Evolutionary conservation across 177 flowering plant genomes (phyloP).

Genomic region (Tripterygium wilfordii): DNA sequence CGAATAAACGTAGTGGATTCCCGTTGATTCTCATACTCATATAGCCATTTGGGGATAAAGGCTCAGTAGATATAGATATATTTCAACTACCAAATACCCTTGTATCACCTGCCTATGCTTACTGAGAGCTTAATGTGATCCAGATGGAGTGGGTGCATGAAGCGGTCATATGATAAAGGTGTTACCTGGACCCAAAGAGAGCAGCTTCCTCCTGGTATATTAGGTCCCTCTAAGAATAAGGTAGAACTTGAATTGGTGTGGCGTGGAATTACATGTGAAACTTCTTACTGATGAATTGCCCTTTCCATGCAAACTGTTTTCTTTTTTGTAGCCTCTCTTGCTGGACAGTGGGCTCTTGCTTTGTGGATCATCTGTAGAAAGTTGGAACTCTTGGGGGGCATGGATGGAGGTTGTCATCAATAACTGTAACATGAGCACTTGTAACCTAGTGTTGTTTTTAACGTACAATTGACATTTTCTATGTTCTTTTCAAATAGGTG

Average conservation of each 20-base stretch:
- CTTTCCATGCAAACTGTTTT: not conserved
- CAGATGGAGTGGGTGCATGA: conserved; percentile 97
- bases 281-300: not conserved
- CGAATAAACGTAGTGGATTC: too few species aligned
- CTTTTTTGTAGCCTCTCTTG: conserved; percentile 65
- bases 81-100: too few species aligned
- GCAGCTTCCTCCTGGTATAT: conserved; percentile 94
- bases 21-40: too few species aligned
- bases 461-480: not conserved
- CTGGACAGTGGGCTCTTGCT: conserved; percentile 68
- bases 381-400: conserved; percentile 99
- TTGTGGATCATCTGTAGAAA: conserved; percentile 95
- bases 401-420: conserved; percentile 73
- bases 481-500: conserved; percentile 32
- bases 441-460: not conserved
- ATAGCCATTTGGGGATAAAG: too few species aligned
- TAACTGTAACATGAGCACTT: conserved; percentile 2
- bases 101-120: not conserved
- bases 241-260: conserved; percentile 28
- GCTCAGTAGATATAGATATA: too few species aligned
- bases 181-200: conserved; percentile 78
- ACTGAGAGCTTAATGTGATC: conserved; percentile 3
- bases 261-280: too few species aligned
- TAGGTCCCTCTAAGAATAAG: conserved; percentile 93
- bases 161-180: conserved; percentile 77